phyloP scores from a whole-genome alignment of 1,139 yeast species.

The Yamadazyma aaseri region DNA sequence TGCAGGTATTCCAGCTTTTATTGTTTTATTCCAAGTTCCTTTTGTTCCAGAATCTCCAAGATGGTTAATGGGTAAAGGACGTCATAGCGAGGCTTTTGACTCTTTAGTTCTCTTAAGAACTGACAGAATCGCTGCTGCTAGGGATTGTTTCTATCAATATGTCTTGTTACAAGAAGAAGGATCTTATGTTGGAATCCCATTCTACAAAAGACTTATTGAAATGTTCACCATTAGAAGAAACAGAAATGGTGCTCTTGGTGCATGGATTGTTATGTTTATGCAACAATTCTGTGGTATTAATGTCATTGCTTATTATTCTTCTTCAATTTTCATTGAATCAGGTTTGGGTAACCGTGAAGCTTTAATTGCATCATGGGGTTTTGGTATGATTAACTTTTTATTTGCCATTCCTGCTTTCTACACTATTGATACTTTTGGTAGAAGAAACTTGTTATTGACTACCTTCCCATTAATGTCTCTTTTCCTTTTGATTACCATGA shows the following conservation, averaged over 20 bases:
- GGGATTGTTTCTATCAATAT: slow-evolving; percentile 73
- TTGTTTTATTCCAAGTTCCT: slow-evolving; percentile 65
- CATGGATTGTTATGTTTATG: slow-evolving; percentile 84
- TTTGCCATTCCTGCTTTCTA: slow-evolving; percentile 85
- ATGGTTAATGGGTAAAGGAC: slow-evolving; percentile 71
- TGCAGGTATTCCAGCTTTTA: slow-evolving; percentile 70
- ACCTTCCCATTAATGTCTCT: slow-evolving; percentile 77
- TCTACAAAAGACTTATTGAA: slow-evolving; percentile 49
- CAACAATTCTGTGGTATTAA: slow-evolving; percentile 94
- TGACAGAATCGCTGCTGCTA: slow-evolving; percentile 62
- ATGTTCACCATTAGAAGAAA: slow-evolving; percentile 72
- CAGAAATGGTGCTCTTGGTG: slow-evolving; percentile 78
- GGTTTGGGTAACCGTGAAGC: slow-evolving; percentile 64
- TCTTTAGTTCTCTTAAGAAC: slow-evolving; percentile 51
- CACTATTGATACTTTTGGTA: slow-evolving; percentile 78
- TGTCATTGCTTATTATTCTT: slow-evolving; percentile 80
- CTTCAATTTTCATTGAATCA: slow-evolving; percentile 69
- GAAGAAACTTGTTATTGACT: slow-evolving; percentile 65
- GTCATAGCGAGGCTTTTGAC: slow-evolving; percentile 56
- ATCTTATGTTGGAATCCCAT: slow-evolving; percentile 48
- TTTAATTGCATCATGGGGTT: slow-evolving; percentile 80
- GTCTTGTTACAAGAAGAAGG: slow-evolving; percentile 67
- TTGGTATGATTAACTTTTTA: slow-evolving; percentile 75
- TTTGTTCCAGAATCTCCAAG: slow-evolving; percentile 79
- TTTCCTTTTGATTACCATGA: slow-evolving; percentile 70